phyloP scores from a whole-genome alignment of 768 basidiomycete genomes.

The Boletus pseudo-olivaceus region DNA sequence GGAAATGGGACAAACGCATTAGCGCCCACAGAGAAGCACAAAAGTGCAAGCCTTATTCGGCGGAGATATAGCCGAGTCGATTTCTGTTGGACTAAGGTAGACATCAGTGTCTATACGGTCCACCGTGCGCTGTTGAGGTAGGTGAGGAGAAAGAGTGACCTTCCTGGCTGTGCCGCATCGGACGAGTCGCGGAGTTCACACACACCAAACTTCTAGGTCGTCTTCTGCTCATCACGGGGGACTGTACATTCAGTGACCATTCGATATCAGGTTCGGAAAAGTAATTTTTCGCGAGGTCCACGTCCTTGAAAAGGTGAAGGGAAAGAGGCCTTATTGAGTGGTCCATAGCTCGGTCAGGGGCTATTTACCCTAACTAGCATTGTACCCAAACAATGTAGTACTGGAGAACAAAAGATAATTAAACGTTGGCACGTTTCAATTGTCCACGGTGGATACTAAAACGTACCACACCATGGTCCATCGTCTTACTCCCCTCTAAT shows the following conservation, averaged over 20 bases:
- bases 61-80: slow-evolving; percentile 16
- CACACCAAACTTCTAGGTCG: background rate
- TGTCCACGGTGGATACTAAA: slow-evolving; percentile 15
- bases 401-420: slow-evolving; percentile 19
- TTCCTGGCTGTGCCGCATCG: too few species aligned
- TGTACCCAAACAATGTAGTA: background rate
- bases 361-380: slow-evolving; percentile 1
- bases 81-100: slow-evolving; percentile 3
- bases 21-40: slow-evolving; percentile 53
- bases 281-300: background rate
- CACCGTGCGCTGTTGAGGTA: background rate
- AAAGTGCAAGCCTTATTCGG: slow-evolving; percentile 27
- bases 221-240: background rate
- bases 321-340: background rate
- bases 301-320: background rate
- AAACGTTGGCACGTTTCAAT: slow-evolving; percentile 6
- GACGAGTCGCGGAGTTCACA: background rate
- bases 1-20: slow-evolving; percentile 52
- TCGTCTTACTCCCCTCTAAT: background rate
- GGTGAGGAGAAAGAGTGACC: background rate
- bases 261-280: background rate
- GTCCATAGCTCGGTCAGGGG: slow-evolving; percentile 9
- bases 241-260: background rate
- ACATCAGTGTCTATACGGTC: slow-evolving; percentile 8
- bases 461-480: background rate